Conservation (phyloP, 2,329 filamentous ascomycete species). For the Trichophyton mentagrophytes region DNA sequence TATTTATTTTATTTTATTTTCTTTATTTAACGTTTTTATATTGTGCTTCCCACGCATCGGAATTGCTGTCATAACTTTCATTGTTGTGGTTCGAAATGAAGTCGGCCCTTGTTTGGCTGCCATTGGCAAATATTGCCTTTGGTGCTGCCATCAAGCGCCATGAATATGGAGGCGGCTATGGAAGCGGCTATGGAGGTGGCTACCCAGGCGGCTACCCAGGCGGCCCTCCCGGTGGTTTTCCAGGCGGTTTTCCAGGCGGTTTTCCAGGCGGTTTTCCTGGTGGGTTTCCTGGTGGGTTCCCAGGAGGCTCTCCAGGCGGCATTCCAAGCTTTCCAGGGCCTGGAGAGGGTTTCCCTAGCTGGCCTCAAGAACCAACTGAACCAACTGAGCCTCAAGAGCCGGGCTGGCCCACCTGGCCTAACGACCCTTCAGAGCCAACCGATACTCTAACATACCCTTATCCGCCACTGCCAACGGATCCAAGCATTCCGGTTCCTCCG, state of each 20-base stretch:
- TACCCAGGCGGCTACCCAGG: not conserved
- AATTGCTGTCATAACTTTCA: not conserved
- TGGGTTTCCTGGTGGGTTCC: not conserved
- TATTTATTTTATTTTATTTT: not conserved
- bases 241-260: not conserved
- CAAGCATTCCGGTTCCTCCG: not conserved
- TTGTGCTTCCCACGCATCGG: not conserved
- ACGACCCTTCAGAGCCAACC: not conserved
- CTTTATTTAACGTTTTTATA: too few species aligned
- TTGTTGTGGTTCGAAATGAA: conserved; percentile 15
- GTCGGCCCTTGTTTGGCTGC: conserved; percentile 15
- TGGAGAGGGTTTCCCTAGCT: not conserved
- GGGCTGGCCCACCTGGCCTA: not conserved
- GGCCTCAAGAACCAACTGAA: not conserved
- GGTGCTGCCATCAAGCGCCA: conserved; percentile 13
- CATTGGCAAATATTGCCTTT: conserved; percentile 15
- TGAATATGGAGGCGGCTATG: not conserved
- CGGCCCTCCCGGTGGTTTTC: too few species aligned
- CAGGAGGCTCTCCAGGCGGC: not conserved
- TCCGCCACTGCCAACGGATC: not conserved
- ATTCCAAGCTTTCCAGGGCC: not conserved
- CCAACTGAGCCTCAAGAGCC: not conserved
- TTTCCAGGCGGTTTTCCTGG: too few species aligned
- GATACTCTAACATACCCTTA: not conserved
- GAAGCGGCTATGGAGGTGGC: not conserved